Base-by-base conservation (phyloP, 202 grass and related monocot species). In the Zoysia matrella region DNA sequence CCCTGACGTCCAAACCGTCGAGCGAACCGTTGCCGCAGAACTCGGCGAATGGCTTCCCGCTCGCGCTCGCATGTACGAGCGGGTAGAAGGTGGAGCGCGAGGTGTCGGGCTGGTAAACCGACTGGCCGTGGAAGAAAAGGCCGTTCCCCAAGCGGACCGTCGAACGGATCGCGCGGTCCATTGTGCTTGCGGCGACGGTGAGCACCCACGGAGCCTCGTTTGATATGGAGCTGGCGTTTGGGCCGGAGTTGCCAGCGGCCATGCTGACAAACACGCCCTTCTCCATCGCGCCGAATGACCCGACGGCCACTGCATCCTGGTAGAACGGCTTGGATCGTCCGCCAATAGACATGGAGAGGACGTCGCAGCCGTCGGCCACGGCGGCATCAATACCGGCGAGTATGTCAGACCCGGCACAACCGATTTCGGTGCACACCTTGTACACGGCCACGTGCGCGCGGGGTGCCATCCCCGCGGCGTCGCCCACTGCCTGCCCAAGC, bases 201-300 rank as follows among this genome's bases (percentile, higher is more conserved):
- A 94, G 89, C 54, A 91, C 67, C 92, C 92, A 94, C 0, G 92
- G 92, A 12, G 89, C 86, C 1, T 89, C 92, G 39, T 94, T 94
- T 1, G 75, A 74, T 4, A 89, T 8, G 9, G 86, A 52, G 53
- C 60, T 82, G 5, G 7, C 12, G 4, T 6, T 10, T 1, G 88
- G 91, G 6, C 94, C 94, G 1, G 1, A 3, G 61, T 97, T 97
- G 41, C 85, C 87, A 3, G 91, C 94, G 0, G 89, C 76, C 48
- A 85, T 69, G 82, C 94, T 97, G 12, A 97, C 87, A 60, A 97
- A 90, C 0, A 94, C 46, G 0, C 94, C 94, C 57, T 94, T 97
- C 52, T 84, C 76, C 0, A 72, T 75, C 10, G 91, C 94, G 0
- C 58, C 80, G 6, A 90, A 97, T 1, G 76, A 88, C 53, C 89